phyloP scores from a whole-genome alignment of 345 rosid species.

The Salix koriyanagi region DNA sequence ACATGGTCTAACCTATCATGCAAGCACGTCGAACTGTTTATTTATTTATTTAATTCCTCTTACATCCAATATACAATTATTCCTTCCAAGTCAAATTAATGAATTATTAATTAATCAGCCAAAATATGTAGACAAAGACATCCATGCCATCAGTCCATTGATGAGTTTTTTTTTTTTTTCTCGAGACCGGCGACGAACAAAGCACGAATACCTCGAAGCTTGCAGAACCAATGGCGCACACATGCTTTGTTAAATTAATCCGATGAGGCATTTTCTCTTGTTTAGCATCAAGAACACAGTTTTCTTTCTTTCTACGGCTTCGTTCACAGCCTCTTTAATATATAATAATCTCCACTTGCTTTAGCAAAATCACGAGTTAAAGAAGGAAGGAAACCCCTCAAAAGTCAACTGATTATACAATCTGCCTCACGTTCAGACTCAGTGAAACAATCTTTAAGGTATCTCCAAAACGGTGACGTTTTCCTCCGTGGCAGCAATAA shows the following conservation, averaged over 20 bases:
- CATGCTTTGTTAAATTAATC: not conserved
- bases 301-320: not conserved
- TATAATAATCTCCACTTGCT: not conserved
- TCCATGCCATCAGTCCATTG: not conserved
- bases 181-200: no score
- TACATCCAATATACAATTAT: not conserved
- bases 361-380: not conserved
- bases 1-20: not conserved
- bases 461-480: no score
- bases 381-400: not conserved
- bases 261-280: not conserved
- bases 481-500: not conserved
- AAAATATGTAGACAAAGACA: not conserved
- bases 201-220: not conserved
- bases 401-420: not conserved
- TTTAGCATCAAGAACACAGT: no score
- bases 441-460: not conserved
- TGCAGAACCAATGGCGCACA: not conserved
- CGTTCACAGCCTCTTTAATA: not conserved
- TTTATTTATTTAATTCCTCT: not conserved
- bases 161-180: not conserved
- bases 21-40: not conserved
- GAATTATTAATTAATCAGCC: not conserved
- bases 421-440: not conserved
- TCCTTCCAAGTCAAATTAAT: not conserved